Evolutionary conservation across 192 early-diverging fungal genomes (phyloP), one percentile per base, ranked within the genome.

Genomic region (Coemansia guatemalensis): DNA sequence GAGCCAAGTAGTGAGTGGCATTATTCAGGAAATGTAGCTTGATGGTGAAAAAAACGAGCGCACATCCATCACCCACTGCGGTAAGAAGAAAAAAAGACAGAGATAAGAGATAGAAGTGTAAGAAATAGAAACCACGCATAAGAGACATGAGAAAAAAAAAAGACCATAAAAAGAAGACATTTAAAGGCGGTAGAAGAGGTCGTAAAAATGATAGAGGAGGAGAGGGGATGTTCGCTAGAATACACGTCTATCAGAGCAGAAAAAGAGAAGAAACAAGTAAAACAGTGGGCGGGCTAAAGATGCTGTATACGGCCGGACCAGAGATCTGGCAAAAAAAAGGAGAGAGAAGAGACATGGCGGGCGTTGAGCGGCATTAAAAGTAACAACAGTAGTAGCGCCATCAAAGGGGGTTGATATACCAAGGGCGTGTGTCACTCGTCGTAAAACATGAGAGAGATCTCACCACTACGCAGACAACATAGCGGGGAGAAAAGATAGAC

Each of bases 201-300:
- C 33, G 58, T 32, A 26, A 52, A 12, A 47, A 60, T 20, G 23
- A 20, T 14, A 33, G 60, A 22, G 17, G 17, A 62, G 49, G 32
- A 30, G 30, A 62, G 49, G 60, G 58, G 54, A n/a, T 53, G 58
- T 58, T 61, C 63, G 63, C 58, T 69, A 75, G 58, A 75, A 68
- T 66, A 75, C 67, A 75, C 63, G 60, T 75, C 67, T 75, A 70
- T 67, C 74, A 67, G 68, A 60, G 56, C 64, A 65, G 50, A 66
- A 64, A 53, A 54, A 64, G 39, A 44, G 14, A 52, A 23, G 11
- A 64, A 64, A 64, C 50, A 53, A 63, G 48, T 25, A 63, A 44
- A 44, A 14, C 14, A 17, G 39, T 44, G 39, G 39, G 39, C 17
- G 39, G 39, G 39, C 17, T 63, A 59, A 56, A 48, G 41, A 48